phyloP scores from a whole-genome alignment of 2,329 filamentous ascomycete species.

The Pseudocercospora crystallina region DNA sequence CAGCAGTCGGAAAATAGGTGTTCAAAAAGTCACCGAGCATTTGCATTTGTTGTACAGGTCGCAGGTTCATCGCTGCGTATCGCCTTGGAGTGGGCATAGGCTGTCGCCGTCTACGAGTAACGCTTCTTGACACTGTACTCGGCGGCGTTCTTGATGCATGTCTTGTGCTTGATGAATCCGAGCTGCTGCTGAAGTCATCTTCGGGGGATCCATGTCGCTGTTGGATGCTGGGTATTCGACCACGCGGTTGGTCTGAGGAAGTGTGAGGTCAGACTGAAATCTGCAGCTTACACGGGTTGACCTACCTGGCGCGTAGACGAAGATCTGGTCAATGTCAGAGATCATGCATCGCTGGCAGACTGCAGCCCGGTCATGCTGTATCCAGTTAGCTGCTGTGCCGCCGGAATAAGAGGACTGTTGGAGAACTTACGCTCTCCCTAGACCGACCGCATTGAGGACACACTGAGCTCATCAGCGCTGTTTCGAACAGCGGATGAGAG shows the following conservation, averaged over 20 bases:
- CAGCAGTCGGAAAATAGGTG: constrained; percentile 10
- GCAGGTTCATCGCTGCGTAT: constrained; percentile 4
- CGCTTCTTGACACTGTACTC: too few relatives aligned
- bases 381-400: too few relatives aligned
- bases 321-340: not conserved
- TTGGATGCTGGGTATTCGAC: not conserved
- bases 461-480: too few relatives aligned
- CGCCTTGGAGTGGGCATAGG: not conserved
- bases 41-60: constrained; percentile 11
- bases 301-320: constrained; percentile 4
- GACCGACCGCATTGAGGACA: too few relatives aligned
- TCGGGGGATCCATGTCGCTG: not conserved
- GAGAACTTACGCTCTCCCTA: too few relatives aligned
- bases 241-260: not conserved
- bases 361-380: too few relatives aligned
- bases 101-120: not conserved
- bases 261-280: not conserved
- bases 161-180: too few relatives aligned
- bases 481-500: too few relatives aligned
- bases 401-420: too few relatives aligned
- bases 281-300: not conserved
- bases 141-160: too few relatives aligned
- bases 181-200: not conserved
- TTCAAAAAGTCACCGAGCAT: constrained; percentile 12
- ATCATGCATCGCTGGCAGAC: constrained; percentile 3